Conservation (phyloP, 2,329 filamentous ascomycete genomes). For the Hypoxylon sp. region DNA sequence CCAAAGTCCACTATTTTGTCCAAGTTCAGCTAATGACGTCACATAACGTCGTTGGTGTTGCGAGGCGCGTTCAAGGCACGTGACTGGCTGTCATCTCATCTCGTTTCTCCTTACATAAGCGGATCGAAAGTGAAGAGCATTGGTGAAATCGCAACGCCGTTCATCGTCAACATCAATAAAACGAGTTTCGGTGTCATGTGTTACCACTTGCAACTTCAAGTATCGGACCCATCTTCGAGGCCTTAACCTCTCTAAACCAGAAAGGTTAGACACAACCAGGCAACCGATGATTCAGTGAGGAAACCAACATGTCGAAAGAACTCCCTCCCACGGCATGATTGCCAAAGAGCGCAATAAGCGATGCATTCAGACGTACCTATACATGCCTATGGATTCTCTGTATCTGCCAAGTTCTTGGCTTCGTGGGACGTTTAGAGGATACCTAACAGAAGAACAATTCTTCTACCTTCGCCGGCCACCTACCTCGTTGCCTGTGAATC, state of each 20-base stretch:
- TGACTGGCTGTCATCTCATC: slow-evolving; percentile 1
- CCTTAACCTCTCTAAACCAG: not conserved
- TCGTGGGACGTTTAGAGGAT: slow-evolving; percentile 1
- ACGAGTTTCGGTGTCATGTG: not conserved
- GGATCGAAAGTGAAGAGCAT: not conserved
- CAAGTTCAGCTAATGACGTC: slow-evolving; percentile 40
- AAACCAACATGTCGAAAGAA: not conserved
- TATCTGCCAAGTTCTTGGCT: not conserved
- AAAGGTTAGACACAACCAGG: not conserved
- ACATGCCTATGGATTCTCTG: slow-evolving; percentile 8
- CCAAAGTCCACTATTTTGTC: slow-evolving; percentile 20
- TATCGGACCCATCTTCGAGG: not conserved
- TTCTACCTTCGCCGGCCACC: not conserved
- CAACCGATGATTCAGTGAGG: not conserved
- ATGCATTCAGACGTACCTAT: not conserved
- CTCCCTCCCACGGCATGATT: not conserved
- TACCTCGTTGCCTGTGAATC: not conserved
- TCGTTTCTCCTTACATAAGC: slow-evolving; percentile 7
- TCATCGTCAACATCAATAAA: not conserved
- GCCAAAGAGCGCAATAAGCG: not conserved
- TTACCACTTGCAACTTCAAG: not conserved
- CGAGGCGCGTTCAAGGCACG: slow-evolving; percentile 8
- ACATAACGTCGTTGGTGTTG: slow-evolving; percentile 6
- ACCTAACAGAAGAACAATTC: not conserved
- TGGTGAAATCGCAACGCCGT: not conserved